phyloP scores from a whole-genome alignment of 2,329 filamentous ascomycete genomes.

The Zopfia rhizophila region DNA sequence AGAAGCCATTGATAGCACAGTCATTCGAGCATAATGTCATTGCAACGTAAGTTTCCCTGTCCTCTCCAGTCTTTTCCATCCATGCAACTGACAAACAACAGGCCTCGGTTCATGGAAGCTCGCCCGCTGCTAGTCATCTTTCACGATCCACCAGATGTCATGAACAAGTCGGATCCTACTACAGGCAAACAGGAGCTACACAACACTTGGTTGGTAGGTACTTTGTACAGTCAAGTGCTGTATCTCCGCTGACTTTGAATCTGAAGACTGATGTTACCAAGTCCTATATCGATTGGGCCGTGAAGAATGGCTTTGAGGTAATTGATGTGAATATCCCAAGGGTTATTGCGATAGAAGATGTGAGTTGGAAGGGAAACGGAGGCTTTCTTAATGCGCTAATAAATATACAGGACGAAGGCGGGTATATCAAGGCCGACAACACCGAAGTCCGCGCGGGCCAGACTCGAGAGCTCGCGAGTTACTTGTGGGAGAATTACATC shows the following conservation, averaged over 20 bases:
- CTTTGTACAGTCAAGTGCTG: conserved; percentile 37
- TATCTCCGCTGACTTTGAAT: conserved; percentile 54
- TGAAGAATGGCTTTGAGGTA: conserved; percentile 79
- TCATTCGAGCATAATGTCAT: conserved; percentile 89
- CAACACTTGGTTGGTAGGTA: conserved; percentile 86
- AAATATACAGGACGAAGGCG: conserved; percentile 38
- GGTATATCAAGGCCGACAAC: conserved; percentile 61
- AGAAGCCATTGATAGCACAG: conserved; percentile 75
- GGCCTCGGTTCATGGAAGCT: conserved; percentile 71
- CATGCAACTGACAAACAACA: conserved; percentile 39
- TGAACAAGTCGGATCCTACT: conserved; percentile 54
- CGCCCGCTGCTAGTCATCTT: conserved; percentile 84
- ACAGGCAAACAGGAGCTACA: conserved; percentile 81
- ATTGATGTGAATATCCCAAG: conserved; percentile 93
- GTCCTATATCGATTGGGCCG: conserved; percentile 86
- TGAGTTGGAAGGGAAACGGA: conserved; percentile 45
- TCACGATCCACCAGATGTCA: conserved; percentile 76
- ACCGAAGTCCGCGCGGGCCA: conserved; percentile 52
- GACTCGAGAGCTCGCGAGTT: conserved; percentile 78
- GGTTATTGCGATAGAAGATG: conserved; percentile 73
- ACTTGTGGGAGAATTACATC: conserved; percentile 97
- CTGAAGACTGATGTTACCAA: conserved; percentile 80
- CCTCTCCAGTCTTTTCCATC: conserved; percentile 29
- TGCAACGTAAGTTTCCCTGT: conserved; percentile 67
- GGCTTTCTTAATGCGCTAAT: conserved; percentile 12